These are phyloP conservation scores for Amanita pseudoporphyria DNA, from an alignment of 768 basidiomycete genomes.

Conservation along the genomic window DNA sequence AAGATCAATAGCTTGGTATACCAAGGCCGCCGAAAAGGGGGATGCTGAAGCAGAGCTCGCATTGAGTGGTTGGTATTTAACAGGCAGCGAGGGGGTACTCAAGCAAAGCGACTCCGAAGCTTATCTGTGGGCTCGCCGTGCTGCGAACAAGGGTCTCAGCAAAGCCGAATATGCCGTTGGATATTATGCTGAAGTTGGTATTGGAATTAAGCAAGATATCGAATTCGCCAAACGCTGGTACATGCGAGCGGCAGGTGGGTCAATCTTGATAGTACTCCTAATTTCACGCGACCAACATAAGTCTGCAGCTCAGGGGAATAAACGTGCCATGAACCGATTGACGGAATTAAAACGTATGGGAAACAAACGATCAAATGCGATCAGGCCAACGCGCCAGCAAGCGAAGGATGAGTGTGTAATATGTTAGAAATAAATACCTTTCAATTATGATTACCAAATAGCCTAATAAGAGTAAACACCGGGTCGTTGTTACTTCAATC, in stretches of 20 bases:
- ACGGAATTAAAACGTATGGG: slow-evolving; percentile 93
- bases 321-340: slow-evolving; percentile 90
- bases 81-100: slow-evolving; percentile 88
- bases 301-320: slow-evolving; percentile 86
- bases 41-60: slow-evolving; percentile 93
- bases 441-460: not conserved
- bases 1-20: slow-evolving; percentile 97
- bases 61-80: slow-evolving; percentile 96
- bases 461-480: not conserved
- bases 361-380: slow-evolving; percentile 64
- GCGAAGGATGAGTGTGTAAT: slow-evolving; percentile 93
- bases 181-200: slow-evolving; percentile 96
- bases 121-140: slow-evolving; percentile 95
- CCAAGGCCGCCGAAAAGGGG: slow-evolving; percentile 95
- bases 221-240: slow-evolving; percentile 98
- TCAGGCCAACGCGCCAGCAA: slow-evolving; percentile 86
- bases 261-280: not conserved
- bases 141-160: slow-evolving; percentile 92
- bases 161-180: slow-evolving; percentile 99
- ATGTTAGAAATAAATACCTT: slow-evolving; percentile 30
- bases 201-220: slow-evolving; percentile 92
- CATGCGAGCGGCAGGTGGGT: slow-evolving; percentile 94
- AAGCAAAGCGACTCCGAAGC: slow-evolving; percentile 98
- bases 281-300: not conserved
- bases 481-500: too few species aligned